A percentile compares a stretch with the other conserved stretches of the same genome.
Evolutionary conservation across 371 early-diverging fungal species (phyloP).

Genomic region (Rhizopus microsporus): DNA sequence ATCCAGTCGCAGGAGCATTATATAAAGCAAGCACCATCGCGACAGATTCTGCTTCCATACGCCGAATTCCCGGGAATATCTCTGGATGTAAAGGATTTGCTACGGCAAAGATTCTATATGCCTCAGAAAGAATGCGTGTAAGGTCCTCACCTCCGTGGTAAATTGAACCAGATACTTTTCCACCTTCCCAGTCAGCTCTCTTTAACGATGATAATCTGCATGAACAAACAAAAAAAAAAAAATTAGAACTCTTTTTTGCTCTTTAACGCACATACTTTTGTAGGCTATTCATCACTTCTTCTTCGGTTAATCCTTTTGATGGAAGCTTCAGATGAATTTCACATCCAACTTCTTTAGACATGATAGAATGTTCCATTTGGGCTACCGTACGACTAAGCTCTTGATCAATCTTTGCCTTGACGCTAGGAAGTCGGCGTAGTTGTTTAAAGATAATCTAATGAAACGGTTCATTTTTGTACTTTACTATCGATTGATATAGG

Average conservation of each 20-base stretch:
- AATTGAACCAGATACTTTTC: constrained; percentile 88
- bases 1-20: constrained; percentile 74
- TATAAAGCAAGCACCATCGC: constrained; percentile 88
- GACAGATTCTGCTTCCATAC: constrained; percentile 94
- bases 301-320: constrained; percentile 61
- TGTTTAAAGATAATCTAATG: constrained; percentile 58
- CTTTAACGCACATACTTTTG: constrained; percentile 40
- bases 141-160: constrained; percentile 90
- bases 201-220: constrained; percentile 43
- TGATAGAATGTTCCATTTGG: constrained; percentile 76
- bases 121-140: constrained; percentile 72
- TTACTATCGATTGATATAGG: constrained; percentile 1
- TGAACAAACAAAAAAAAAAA: constrained; percentile 21
- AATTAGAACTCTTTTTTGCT: constrained; percentile 11
- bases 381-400: constrained; percentile 70
- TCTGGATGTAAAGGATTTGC: constrained; percentile 95
- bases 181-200: constrained; percentile 81
- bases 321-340: constrained; percentile 69
- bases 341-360: constrained; percentile 62
- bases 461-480: neutral
- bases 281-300: constrained; percentile 60
- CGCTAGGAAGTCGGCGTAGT: constrained; percentile 57
- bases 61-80: constrained; percentile 92
- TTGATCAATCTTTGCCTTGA: constrained; percentile 56
- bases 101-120: constrained; percentile 82